Evolutionary conservation across 139 green algal genomes (phyloP).

Genomic region (Microglena sp.): DNA sequence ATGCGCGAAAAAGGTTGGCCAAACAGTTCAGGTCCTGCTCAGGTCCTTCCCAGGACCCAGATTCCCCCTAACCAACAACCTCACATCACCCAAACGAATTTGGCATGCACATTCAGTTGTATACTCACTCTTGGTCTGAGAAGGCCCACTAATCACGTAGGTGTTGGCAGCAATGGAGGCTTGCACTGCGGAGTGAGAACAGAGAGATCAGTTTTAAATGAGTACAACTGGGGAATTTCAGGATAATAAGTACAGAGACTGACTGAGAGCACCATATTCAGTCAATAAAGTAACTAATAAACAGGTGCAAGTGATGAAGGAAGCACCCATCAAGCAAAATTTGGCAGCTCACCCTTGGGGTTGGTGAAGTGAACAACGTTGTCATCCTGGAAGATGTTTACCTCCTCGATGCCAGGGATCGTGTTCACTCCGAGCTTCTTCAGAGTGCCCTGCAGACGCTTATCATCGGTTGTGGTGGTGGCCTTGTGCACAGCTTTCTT

Average conservation of each 20-base stretch:
- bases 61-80: too few relatives aligned
- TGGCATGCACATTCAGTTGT: too few relatives aligned
- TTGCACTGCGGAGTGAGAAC: slow-evolving; percentile 72
- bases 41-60: too few relatives aligned
- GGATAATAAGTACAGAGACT: too few relatives aligned
- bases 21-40: too few relatives aligned
- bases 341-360: slow-evolving; percentile 79
- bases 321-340: too few relatives aligned
- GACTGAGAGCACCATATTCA: neutral
- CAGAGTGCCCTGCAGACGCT: slow-evolving; percentile 91
- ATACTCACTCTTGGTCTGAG: slow-evolving; percentile 46
- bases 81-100: too few relatives aligned
- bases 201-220: neutral
- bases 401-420: slow-evolving; percentile 98
- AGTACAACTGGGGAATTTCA: too few relatives aligned
- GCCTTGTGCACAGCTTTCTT: slow-evolving; percentile 99
- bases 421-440: slow-evolving; percentile 98
- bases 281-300: neutral
- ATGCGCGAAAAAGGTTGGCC: too few relatives aligned
- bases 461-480: slow-evolving; percentile 92
- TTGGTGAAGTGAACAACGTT: slow-evolving; percentile 91
- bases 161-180: slow-evolving; percentile 97
- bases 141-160: slow-evolving; percentile 91
- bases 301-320: neutral
- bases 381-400: slow-evolving; percentile 94